phyloP scores from a whole-genome alignment of 805 yeast species.

The Scheffersomyces lignosus region DNA sequence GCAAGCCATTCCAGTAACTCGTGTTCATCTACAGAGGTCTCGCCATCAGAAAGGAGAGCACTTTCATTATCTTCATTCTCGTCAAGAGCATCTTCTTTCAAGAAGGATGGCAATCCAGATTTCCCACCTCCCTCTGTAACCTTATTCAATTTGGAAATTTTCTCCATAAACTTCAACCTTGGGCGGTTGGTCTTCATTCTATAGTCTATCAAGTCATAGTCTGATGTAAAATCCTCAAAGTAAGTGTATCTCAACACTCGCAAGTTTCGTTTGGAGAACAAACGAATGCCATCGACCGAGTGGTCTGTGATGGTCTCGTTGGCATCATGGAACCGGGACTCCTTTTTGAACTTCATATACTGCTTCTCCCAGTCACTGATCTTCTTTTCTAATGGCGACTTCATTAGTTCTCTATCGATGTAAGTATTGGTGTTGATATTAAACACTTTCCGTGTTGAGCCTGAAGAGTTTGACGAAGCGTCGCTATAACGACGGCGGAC shows the following conservation, averaged over 20 bases:
- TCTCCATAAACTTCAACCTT: conserved; percentile 9
- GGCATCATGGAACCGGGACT: conserved; percentile 4
- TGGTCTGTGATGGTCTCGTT: conserved; percentile 11
- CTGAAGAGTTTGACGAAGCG: not conserved
- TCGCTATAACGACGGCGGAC: not conserved
- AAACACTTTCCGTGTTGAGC: conserved; percentile 6
- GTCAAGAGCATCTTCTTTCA: conserved; percentile 1
- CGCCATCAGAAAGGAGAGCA: conserved; percentile 7
- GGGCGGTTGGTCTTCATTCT: conserved; percentile 4
- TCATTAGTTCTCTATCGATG: conserved; percentile 4
- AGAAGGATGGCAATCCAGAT: conserved; percentile 8
- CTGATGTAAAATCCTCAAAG: conserved; percentile 13
- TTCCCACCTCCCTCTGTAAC: not conserved
- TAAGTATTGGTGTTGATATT: conserved; percentile 10
- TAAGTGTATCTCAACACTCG: conserved; percentile 14
- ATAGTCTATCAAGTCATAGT: conserved; percentile 7
- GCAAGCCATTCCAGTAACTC: not conserved
- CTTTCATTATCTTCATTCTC: conserved; percentile 1
- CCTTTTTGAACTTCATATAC: conserved; percentile 7
- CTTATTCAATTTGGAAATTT: conserved; percentile 5
- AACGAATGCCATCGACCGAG: conserved; percentile 4
- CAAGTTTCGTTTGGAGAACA: conserved; percentile 11
- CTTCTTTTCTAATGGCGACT: conserved; percentile 9
- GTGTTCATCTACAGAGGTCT: conserved; percentile 1
- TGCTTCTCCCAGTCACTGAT: conserved; percentile 12